Evolutionary conservation across 805 yeast genomes (phyloP).

Genomic region (Nakazawaea populi): DNA sequence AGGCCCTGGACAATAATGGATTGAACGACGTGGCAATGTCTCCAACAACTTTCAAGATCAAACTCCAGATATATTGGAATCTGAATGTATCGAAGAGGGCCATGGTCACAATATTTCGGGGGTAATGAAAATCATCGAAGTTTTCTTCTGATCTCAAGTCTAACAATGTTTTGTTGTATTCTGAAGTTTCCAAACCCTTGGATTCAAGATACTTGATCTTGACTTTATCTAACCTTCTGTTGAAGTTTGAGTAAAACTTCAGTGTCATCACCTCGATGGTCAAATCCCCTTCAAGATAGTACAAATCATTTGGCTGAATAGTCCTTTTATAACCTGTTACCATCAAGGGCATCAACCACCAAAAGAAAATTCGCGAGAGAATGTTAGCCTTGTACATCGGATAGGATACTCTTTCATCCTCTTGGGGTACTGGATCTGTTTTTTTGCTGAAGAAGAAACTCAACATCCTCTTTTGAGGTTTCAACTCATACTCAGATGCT

Average conservation of each 20-base stretch:
- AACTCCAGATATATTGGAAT: constrained; percentile 35
- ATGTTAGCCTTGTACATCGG: constrained; percentile 40
- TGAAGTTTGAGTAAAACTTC: constrained; percentile 29
- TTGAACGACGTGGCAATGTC: constrained; percentile 46
- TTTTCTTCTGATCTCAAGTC: constrained; percentile 18
- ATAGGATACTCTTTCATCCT: constrained; percentile 43
- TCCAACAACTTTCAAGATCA: constrained; percentile 34
- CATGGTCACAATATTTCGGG: constrained; percentile 19
- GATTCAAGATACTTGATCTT: constrained; percentile 19
- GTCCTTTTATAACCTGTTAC: constrained; percentile 69
- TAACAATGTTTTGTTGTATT: constrained; percentile 14
- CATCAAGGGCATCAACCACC: constrained; percentile 67
- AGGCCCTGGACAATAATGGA: constrained; percentile 60
- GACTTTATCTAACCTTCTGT: constrained; percentile 24
- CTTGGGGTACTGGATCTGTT: constrained; percentile 44
- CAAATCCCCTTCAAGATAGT: constrained; percentile 34
- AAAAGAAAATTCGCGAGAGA: constrained; percentile 44
- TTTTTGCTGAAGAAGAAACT: constrained; percentile 42
- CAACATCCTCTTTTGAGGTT: constrained; percentile 41
- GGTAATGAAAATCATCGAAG: constrained; percentile 19
- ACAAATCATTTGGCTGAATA: constrained; percentile 58
- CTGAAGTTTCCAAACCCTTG: constrained; percentile 20
- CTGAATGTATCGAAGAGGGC: constrained; percentile 46
- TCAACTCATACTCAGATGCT: neutral
- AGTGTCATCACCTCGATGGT: constrained; percentile 34